Evolutionary conservation across 2,329 filamentous ascomycete genomes (phyloP).

Genomic region (Stemphylium beticola): DNA sequence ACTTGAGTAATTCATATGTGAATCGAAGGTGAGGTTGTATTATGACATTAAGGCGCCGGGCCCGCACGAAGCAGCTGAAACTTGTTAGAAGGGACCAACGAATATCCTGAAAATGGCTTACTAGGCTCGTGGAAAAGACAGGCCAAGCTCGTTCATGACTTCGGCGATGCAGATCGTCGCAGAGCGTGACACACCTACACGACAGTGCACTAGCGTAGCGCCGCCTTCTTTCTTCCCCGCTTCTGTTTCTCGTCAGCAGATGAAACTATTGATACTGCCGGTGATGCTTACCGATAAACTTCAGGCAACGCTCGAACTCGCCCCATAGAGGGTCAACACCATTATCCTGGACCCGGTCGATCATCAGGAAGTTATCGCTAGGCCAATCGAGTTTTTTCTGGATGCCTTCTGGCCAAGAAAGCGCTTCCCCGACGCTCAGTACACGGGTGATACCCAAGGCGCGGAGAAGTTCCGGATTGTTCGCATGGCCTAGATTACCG

Average conservation of each 20-base stretch:
- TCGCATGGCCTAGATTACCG: conserved; percentile 90
- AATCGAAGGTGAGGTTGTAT: conserved; percentile 97
- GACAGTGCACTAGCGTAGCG: conserved; percentile 92
- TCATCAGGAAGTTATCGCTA: conserved; percentile 75
- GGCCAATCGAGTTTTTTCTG: conserved; percentile 69
- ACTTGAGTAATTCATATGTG: conserved; percentile 89
- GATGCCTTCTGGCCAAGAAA: conserved; percentile 78
- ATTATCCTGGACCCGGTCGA: conserved; percentile 93
- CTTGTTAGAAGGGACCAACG: conserved; percentile 13
- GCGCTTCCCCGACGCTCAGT: conserved; percentile 87
- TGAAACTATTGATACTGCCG: neutral
- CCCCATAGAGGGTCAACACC: conserved; percentile 90
- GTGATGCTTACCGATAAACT: conserved; percentile 81
- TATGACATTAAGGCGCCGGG: conserved; percentile 91
- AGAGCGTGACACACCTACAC: conserved; percentile 92
- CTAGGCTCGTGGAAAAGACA: conserved; percentile 92
- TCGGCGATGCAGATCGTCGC: conserved; percentile 99
- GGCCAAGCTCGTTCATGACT: conserved; percentile 80
- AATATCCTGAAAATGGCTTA: conserved; percentile 46
- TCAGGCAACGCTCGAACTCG: conserved; percentile 83
- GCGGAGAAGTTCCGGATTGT: conserved; percentile 83
- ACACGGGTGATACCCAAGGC: conserved; percentile 85
- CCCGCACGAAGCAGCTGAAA: conserved; percentile 82
- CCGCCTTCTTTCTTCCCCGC: conserved; percentile 76
- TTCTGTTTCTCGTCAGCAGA: conserved; percentile 60